These are phyloP conservation scores for Termitomyces titanicus DNA, from an alignment of 768 basidiomycete genomes.

Conservation along the genomic window DNA sequence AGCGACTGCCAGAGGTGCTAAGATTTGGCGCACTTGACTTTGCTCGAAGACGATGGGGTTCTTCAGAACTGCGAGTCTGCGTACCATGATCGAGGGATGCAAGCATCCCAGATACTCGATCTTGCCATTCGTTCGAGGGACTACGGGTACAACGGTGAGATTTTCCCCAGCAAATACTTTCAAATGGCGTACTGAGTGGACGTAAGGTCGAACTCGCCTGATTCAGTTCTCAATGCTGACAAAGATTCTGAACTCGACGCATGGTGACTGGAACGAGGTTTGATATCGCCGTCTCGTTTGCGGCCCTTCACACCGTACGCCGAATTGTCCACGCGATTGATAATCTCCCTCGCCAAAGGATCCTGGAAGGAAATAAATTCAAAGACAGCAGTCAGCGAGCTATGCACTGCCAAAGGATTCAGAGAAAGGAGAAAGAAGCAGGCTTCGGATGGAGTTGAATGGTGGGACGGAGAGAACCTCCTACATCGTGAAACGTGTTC, in stretches of 20 bases:
- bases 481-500: slow-evolving; percentile 10
- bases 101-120: slow-evolving; percentile 49
- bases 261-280: slow-evolving; percentile 17
- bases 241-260: slow-evolving; percentile 21
- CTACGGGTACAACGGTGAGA: slow-evolving; percentile 30
- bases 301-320: slow-evolving; percentile 76
- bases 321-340: slow-evolving; percentile 76
- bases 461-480: neutral
- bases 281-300: slow-evolving; percentile 35
- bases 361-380: slow-evolving; percentile 45
- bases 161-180: neutral
- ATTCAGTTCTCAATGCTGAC: slow-evolving; percentile 21
- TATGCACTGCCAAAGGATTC: neutral
- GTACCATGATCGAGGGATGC: neutral
- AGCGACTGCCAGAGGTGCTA: neutral
- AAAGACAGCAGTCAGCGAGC: slow-evolving; percentile 4
- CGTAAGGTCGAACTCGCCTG: slow-evolving; percentile 37
- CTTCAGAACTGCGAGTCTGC: neutral
- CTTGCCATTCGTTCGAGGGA: slow-evolving; percentile 85
- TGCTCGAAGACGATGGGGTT: neutral
- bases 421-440: neutral
- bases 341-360: slow-evolving; percentile 74
- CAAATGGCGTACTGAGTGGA: slow-evolving; percentile 56
- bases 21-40: slow-evolving; percentile 10
- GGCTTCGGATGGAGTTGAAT: neutral